Conservation (phyloP, 352 stramenopile species). For the Hyphochytrium catenoides region DNA sequence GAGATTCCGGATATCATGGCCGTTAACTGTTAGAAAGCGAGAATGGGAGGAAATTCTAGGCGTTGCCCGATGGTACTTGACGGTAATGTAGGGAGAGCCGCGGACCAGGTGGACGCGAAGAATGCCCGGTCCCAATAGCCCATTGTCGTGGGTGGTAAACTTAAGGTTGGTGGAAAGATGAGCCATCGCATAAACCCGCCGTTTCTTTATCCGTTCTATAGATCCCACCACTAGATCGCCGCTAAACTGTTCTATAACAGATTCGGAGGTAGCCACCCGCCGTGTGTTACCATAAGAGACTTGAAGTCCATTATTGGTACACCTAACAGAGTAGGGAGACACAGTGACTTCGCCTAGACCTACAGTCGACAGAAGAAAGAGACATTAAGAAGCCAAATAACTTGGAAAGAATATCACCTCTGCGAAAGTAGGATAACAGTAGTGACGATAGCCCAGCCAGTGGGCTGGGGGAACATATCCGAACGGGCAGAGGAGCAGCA, state of each 20-base stretch:
- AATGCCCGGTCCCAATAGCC: no score
- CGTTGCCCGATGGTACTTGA: slow-evolving; percentile 36
- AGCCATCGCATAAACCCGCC: slow-evolving; percentile 33
- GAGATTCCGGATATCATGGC: slow-evolving; percentile 13
- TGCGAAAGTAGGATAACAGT: no score
- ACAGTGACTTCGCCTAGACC: no score
- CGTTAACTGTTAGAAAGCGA: slow-evolving; percentile 26
- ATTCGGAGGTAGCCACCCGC: slow-evolving; percentile 23
- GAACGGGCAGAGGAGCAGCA: no score
- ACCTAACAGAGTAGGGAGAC: no score
- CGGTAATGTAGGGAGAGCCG: slow-evolving; percentile 43
- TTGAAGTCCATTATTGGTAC: slow-evolving; percentile 33
- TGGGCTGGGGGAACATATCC: no score
- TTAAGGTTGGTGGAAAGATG: slow-evolving; percentile 29
- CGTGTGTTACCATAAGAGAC: slow-evolving; percentile 53
- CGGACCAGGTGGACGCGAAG: slow-evolving; percentile 31
- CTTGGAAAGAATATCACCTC: no score
- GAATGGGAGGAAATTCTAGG: slow-evolving; percentile 41
- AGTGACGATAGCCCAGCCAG: no score
- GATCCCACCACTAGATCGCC: slow-evolving; percentile 39
- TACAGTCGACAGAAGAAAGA: no score
- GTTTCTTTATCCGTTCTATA: slow-evolving; percentile 31
- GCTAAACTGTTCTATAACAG: slow-evolving; percentile 51
- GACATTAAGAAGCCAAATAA: no score
- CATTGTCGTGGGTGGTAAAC: slow-evolving; percentile 19